Conservation (phyloP, 305 asterid genomes). For the Fraxinus baroniana region DNA sequence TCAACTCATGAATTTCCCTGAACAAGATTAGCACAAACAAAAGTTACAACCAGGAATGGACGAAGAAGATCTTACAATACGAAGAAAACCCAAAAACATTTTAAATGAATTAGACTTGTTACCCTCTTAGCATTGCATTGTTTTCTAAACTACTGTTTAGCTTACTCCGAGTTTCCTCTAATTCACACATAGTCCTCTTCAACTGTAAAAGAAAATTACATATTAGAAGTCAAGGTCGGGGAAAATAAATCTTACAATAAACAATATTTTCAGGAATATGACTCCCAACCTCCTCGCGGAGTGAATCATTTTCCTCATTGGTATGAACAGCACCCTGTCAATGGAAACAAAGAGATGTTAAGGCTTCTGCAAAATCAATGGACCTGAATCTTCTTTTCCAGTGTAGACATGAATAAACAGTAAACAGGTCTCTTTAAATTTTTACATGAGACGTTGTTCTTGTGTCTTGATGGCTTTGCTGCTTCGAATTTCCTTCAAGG, state of each 20-base stretch:
- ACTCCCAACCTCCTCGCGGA: slow-evolving; percentile 56
- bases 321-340: slow-evolving; percentile 45
- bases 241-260: slow-evolving; percentile 11
- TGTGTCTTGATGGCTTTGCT: slow-evolving; percentile 37
- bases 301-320: slow-evolving; percentile 40
- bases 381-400: slow-evolving; percentile 16
- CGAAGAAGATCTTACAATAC: slow-evolving; percentile 7
- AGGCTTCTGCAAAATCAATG: slow-evolving; percentile 21
- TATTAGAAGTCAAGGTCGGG: slow-evolving; percentile 22
- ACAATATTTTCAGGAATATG: slow-evolving; percentile 17
- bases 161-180: slow-evolving; percentile 68
- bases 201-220: slow-evolving; percentile 46
- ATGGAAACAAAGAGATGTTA: slow-evolving; percentile 16
- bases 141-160: slow-evolving; percentile 60
- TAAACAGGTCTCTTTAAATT: slow-evolving; percentile 15
- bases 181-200: slow-evolving; percentile 54
- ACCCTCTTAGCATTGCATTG: slow-evolving; percentile 77
- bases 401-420: slow-evolving; percentile 9
- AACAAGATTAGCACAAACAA: slow-evolving; percentile 25
- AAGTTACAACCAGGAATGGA: not conserved
- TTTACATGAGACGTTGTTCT: slow-evolving; percentile 40
- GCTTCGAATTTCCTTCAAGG: slow-evolving; percentile 62
- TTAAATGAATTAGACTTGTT: slow-evolving; percentile 17
- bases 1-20: slow-evolving; percentile 70
- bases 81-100: slow-evolving; percentile 17